Conservation (phyloP, 129 eudicot genomes). For the Saussurea involucrata region DNA sequence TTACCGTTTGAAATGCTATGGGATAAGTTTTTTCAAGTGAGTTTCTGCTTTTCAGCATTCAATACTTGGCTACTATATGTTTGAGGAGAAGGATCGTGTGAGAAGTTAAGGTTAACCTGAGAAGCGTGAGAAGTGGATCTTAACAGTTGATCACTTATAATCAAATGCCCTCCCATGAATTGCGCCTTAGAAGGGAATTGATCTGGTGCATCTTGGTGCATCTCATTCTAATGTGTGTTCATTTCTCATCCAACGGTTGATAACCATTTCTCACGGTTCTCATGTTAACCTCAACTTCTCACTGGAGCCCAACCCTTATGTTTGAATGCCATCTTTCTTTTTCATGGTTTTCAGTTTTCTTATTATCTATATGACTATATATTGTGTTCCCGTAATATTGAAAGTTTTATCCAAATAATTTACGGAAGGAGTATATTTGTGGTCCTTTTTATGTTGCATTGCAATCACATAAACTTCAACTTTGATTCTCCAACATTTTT, state of each 20-base stretch:
- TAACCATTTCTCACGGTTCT: no score
- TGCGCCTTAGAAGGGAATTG: no score
- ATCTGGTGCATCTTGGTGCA: no score
- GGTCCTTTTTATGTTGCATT: background rate
- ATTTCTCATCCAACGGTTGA: no score
- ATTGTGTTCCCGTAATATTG: background rate
- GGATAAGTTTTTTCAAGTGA: conserved; percentile 66
- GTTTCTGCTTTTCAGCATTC: conserved; percentile 3
- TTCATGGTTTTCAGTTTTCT: background rate
- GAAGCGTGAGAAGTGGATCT: no score
- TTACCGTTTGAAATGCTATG: conserved; percentile 62
- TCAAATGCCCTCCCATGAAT: no score
- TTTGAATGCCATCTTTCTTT: background rate
- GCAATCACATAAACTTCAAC: background rate
- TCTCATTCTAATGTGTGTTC: no score
- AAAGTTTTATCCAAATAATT: background rate
- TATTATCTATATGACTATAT: background rate
- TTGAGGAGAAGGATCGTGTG: no score
- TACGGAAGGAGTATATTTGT: background rate
- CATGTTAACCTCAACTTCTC: no score
- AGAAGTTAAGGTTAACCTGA: no score
- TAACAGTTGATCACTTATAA: no score
- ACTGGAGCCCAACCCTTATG: no score
- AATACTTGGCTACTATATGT: background rate
- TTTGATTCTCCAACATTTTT: background rate